Conservation (phyloP, 306 rosid genomes). For the Vicia faba region DNA sequence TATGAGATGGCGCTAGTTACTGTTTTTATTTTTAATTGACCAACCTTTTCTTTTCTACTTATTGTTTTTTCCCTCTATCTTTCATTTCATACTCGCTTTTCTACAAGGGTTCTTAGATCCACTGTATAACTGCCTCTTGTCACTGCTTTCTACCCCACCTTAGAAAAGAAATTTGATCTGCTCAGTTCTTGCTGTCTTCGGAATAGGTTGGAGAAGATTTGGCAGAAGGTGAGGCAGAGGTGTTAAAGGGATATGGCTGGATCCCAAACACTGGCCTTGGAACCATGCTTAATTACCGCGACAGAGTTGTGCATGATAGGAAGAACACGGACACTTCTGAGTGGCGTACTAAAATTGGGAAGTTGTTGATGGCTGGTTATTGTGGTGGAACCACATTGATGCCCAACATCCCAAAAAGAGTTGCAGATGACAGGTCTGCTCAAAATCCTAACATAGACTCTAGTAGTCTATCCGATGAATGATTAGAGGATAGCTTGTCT, state of each 20-base stretch:
- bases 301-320: constrained; percentile 86
- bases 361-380: constrained; percentile 71
- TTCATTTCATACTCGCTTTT: not conserved
- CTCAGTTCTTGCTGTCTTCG: constrained; percentile 28
- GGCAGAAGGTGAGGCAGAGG: constrained; percentile 74
- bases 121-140: not conserved
- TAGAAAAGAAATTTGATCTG: not conserved
- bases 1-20: not conserved
- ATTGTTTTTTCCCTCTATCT: not conserved
- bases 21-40: not conserved
- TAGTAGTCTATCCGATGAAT: constrained; percentile 37
- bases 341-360: constrained; percentile 85
- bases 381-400: constrained; percentile 58
- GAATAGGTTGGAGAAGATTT: constrained; percentile 56
- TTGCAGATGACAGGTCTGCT: constrained; percentile 43
- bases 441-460: constrained; percentile 43
- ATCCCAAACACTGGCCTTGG: constrained; percentile 76
- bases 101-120: constrained; percentile 3
- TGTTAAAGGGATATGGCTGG: constrained; percentile 83
- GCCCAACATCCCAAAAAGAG: constrained; percentile 51
- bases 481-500: constrained; percentile 41
- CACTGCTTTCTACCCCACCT: constrained; percentile 7
- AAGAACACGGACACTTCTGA: constrained; percentile 63
- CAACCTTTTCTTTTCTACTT: constrained; percentile 3
- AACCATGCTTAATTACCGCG: constrained; percentile 82